These are phyloP conservation scores for Echeveria elegans DNA, from an alignment of 164 flowering plant species.

Conservation along the genomic window DNA sequence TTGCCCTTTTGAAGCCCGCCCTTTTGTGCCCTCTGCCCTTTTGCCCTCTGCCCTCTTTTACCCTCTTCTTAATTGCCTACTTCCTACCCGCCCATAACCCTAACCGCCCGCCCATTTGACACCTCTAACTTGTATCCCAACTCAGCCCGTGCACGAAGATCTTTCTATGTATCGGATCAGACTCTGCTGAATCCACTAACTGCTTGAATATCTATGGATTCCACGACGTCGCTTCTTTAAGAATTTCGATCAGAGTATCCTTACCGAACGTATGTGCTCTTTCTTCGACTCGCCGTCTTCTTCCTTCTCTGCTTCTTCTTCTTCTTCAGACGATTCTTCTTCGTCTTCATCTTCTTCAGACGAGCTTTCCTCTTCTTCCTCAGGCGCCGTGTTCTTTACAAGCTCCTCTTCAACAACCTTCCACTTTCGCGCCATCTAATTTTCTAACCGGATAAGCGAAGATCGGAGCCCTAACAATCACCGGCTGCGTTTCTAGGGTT, in stretches of 20 bases:
- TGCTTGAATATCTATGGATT: conserved; percentile 17
- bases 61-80: too few relatives aligned
- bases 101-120: too few relatives aligned
- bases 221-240: conserved; percentile 21
- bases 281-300: conserved; percentile 19
- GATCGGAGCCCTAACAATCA: background rate
- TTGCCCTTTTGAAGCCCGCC: too few relatives aligned
- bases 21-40: too few relatives aligned
- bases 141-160: conserved; percentile 48
- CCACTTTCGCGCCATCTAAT: background rate
- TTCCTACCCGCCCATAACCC: too few relatives aligned
- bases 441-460: background rate
- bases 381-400: background rate
- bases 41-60: too few relatives aligned
- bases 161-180: conserved; percentile 32
- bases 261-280: conserved; percentile 23
- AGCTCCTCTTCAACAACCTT: background rate
- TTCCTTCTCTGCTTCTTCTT: too few relatives aligned
- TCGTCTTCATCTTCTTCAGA: conserved; percentile 8
- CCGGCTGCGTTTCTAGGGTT: background rate
- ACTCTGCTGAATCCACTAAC: conserved; percentile 22
- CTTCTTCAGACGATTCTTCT: conserved; percentile 7
- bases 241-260: conserved; percentile 24
- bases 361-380: background rate
- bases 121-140: conserved; percentile 58